phyloP scores from a whole-genome alignment of 768 basidiomycete species.

The Gyrodon lividus region DNA sequence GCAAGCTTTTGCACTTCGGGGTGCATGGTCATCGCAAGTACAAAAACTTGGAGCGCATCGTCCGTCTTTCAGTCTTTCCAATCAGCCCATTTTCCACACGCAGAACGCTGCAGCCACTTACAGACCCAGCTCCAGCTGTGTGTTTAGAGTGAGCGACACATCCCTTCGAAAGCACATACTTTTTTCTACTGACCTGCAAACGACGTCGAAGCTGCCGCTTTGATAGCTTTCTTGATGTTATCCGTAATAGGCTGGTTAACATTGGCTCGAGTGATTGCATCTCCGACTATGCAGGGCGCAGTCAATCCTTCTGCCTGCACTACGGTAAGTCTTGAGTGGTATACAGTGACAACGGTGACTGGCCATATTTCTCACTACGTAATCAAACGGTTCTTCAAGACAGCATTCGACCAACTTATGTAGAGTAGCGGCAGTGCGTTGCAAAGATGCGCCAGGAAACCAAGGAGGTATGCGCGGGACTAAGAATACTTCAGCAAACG shows the following conservation, averaged over 20 bases:
- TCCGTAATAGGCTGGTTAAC: not conserved
- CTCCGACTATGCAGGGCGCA: not conserved
- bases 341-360: no score
- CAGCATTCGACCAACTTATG: not conserved
- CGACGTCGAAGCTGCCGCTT: slow-evolving; percentile 1
- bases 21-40: slow-evolving; percentile 4
- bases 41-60: not conserved
- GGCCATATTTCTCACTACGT: no score
- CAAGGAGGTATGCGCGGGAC: slow-evolving; percentile 8
- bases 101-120: no score
- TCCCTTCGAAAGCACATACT: not conserved
- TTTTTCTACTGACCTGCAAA: not conserved
- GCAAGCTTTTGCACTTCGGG: slow-evolving; percentile 6
- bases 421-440: not conserved
- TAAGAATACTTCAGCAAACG: not conserved
- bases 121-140: no score
- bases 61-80: slow-evolving; percentile 1
- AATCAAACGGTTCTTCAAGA: slow-evolving; percentile 4
- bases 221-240: not conserved
- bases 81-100: no score
- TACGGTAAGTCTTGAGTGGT: no score
- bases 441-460: slow-evolving; percentile 11
- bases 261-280: not conserved
- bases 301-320: not conserved
- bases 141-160: no score